Conservation (phyloP, 345 rosid species). For the Garcia nutans region DNA sequence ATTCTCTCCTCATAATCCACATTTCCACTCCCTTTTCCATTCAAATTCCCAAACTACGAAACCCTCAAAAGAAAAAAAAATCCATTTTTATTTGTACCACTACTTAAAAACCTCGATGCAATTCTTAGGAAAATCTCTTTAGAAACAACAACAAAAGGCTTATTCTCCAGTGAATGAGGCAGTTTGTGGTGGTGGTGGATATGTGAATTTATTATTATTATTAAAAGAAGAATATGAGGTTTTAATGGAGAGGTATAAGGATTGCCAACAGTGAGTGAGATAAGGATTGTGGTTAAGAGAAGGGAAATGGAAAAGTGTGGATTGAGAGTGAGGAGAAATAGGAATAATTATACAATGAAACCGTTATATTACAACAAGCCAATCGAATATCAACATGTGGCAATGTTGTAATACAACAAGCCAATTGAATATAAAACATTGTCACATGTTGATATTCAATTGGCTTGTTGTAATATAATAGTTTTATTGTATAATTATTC, state of each 20-base stretch:
- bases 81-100: background rate
- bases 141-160: constrained; percentile 62
- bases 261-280: background rate
- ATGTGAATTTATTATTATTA: constrained; percentile 5
- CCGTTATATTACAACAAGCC: too few relatives aligned
- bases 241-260: background rate
- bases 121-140: constrained; percentile 75
- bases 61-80: background rate
- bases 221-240: constrained; percentile 4
- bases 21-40: too few relatives aligned
- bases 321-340: constrained; percentile 15
- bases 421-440: too few relatives aligned
- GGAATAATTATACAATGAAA: too few relatives aligned
- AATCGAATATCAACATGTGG: too few relatives aligned
- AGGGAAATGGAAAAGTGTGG: constrained; percentile 13
- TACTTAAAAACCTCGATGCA: constrained; percentile 50
- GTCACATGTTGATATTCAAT: too few relatives aligned
- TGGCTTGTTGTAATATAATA: too few relatives aligned
- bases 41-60: constrained; percentile 16
- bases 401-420: too few relatives aligned
- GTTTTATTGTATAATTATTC: too few relatives aligned
- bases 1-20: too few relatives aligned
- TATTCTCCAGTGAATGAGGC: constrained; percentile 29
- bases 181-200: constrained; percentile 12
- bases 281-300: background rate